These are phyloP conservation scores for Aspergillus eucalypticola DNA, from an alignment of 2,329 filamentous ascomycete genomes.

Conservation along the genomic window DNA sequence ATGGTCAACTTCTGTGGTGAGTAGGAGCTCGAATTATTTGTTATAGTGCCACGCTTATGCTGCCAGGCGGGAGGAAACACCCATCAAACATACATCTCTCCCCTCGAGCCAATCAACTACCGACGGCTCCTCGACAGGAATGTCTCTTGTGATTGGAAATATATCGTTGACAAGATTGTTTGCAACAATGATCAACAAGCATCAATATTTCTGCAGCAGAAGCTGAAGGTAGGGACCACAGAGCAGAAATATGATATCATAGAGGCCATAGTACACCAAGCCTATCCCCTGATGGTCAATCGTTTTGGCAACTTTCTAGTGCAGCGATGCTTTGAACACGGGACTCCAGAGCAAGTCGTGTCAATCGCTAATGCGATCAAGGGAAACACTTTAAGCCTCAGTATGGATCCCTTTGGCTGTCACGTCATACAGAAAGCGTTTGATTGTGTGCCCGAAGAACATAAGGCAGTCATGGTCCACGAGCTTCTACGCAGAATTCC, in stretches of 20 bases:
- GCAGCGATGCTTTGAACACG: constrained; percentile 98
- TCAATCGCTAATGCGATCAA: constrained; percentile 93
- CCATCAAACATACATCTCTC: constrained; percentile 76
- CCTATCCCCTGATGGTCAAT: constrained; percentile 95
- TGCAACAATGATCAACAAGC: constrained; percentile 99
- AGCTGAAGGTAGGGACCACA: constrained; percentile 91
- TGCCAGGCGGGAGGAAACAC: constrained; percentile 47
- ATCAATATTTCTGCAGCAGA: constrained; percentile 97
- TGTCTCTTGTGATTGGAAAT: constrained; percentile 98
- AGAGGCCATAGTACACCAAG: constrained; percentile 90
- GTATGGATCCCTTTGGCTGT: constrained; percentile 98
- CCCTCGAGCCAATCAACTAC: constrained; percentile 93
- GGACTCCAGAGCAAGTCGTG: constrained; percentile 89
- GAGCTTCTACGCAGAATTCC: constrained; percentile 92
- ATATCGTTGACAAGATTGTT: constrained; percentile 99
- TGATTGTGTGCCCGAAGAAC: constrained; percentile 93
- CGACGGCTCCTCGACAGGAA: constrained; percentile 92
- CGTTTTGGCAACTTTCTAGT: constrained; percentile 98
- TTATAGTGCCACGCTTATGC: constrained; percentile 24
- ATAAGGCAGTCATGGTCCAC: constrained; percentile 99
- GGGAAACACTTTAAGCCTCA: constrained; percentile 88
- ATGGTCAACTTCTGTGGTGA: constrained; percentile 54
- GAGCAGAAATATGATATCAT: constrained; percentile 98
- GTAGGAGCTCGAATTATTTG: constrained; percentile 33
- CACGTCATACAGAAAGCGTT: constrained; percentile 99